Evolutionary conservation across 257 asterid species (phyloP).

Genomic region (Primulina tabacum): DNA sequence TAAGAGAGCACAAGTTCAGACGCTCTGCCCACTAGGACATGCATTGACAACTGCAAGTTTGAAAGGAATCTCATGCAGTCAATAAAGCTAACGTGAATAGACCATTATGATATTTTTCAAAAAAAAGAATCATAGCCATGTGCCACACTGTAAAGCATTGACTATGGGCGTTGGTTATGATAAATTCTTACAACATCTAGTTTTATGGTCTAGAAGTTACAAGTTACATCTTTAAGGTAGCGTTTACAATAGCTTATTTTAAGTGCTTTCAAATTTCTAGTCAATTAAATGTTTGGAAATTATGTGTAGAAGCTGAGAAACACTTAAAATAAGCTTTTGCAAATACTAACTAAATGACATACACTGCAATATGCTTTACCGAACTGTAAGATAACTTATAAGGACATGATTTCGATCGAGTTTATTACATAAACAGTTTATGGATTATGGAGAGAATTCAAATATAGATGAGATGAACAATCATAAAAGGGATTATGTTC

Average conservation of each 20-base stretch:
- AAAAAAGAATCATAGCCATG: not conserved
- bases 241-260: too few species aligned
- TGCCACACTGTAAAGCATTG: not conserved
- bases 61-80: not conserved
- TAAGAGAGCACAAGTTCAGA: not conserved
- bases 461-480: not conserved
- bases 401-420: not conserved
- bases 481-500: not conserved
- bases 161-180: not conserved
- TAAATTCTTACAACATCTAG: not conserved
- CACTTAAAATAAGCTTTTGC: too few species aligned
- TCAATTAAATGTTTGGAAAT: too few species aligned
- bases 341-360: too few species aligned
- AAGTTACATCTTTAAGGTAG: too few species aligned
- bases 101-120: not conserved
- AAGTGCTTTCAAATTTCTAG: too few species aligned
- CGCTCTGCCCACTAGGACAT: constrained; percentile 2
- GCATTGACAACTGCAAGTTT: constrained; percentile 7
- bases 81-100: not conserved
- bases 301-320: too few species aligned
- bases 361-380: not conserved
- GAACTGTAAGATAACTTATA: not conserved
- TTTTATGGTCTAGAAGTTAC: not conserved
- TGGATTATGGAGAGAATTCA: constrained; percentile 10
- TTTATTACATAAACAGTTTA: not conserved